Percentiles rank a stretch among this genome's conserved stretches.
Evolutionary conservation across 2,329 filamentous ascomycete genomes (phyloP).

Genomic region (Sclerotinia nivalis): DNA sequence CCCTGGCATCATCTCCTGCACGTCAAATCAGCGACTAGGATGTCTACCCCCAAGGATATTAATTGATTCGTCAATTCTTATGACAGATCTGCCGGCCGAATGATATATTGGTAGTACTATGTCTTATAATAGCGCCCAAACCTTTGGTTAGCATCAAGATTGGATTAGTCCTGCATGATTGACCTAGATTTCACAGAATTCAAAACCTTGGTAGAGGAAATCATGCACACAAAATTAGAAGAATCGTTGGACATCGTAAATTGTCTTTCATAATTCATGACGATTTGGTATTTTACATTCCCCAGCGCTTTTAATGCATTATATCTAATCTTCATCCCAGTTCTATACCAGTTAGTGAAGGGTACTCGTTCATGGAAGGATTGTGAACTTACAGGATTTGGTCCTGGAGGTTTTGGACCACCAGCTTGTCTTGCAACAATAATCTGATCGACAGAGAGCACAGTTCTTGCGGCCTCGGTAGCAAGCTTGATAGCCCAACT

Average conservation of each 20-base stretch:
- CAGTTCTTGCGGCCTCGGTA: constrained; percentile 89
- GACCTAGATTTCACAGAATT: background rate
- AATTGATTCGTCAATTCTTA: background rate
- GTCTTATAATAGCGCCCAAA: background rate
- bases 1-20: constrained; percentile 11
- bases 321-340: constrained; percentile 44
- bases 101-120: background rate
- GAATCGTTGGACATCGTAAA: constrained; percentile 15
- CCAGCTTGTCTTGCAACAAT: constrained; percentile 97
- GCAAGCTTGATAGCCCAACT: constrained; percentile 96
- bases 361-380: background rate
- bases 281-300: constrained; percentile 39
- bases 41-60: background rate
- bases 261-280: constrained; percentile 25
- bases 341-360: constrained; percentile 36
- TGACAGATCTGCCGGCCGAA: background rate
- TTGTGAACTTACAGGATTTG: constrained; percentile 62
- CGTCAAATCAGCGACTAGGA: background rate
- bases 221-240: background rate
- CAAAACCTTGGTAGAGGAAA: background rate
- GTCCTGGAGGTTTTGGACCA: constrained; percentile 93
- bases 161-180: background rate
- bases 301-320: constrained; percentile 33
- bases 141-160: background rate
- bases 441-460: constrained; percentile 96